These are phyloP conservation scores for Ochromonas danica DNA, from an alignment of 108 stramenopile genomes.

Conservation along the genomic window DNA sequence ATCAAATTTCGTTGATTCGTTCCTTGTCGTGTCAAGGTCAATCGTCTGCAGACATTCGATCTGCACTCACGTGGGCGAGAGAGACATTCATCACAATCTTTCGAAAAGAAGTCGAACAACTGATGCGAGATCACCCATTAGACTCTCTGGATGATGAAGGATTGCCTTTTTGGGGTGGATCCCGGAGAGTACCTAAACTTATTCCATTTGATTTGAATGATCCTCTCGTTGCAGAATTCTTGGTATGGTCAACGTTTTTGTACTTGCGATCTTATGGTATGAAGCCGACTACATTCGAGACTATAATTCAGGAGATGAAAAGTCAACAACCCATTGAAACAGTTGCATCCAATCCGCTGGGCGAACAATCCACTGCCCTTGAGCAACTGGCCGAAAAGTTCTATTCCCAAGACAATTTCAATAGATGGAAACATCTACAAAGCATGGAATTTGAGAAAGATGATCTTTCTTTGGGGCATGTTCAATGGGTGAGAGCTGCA, in stretches of 20 bases:
- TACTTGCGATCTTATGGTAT: neutral
- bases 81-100: constrained; percentile 42
- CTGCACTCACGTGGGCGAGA: constrained; percentile 40
- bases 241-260: too few species aligned
- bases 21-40: too few species aligned
- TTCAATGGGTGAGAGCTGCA: neutral
- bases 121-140: constrained; percentile 65
- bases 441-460: neutral
- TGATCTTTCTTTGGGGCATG: neutral
- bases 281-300: neutral
- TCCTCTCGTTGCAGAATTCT: too few species aligned
- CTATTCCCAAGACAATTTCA: too few species aligned
- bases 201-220: neutral
- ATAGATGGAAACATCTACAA: too few species aligned
- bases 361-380: neutral
- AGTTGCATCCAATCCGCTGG: neutral
- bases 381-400: neutral
- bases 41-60: too few species aligned
- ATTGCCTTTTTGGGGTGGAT: constrained; percentile 79
- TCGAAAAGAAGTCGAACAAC: neutral
- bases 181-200: neutral
- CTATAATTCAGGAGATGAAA: neutral
- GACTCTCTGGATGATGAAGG: constrained; percentile 91
- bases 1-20: too few species aligned
- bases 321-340: neutral